Percentiles rank a stretch among this genome's conserved stretches.
phyloP scores from a whole-genome alignment of 805 yeast genomes.

The Saccharomycopsis fibuligera region DNA sequence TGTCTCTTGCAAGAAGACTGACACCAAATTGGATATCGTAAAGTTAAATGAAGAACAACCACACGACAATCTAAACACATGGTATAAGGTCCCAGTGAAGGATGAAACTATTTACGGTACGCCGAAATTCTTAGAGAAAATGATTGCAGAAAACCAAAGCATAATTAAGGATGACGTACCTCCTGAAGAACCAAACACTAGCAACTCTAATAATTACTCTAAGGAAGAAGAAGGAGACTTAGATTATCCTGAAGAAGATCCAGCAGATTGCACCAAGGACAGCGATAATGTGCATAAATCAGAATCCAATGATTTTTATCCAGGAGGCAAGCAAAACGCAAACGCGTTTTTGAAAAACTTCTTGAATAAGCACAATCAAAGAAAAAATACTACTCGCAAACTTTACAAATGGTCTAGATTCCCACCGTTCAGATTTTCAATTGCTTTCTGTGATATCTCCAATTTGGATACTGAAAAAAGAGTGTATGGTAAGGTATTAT shows the following conservation, averaged over 20 bases:
- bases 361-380: slow-evolving; percentile 5
- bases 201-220: background rate
- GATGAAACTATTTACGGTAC: slow-evolving; percentile 44
- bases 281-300: background rate
- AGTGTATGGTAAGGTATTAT: slow-evolving; percentile 44
- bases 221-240: background rate
- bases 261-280: slow-evolving; percentile 5
- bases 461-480: slow-evolving; percentile 39
- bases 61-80: slow-evolving; percentile 24
- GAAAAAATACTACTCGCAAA: slow-evolving; percentile 4
- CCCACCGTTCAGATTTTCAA: slow-evolving; percentile 51
- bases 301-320: background rate
- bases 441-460: slow-evolving; percentile 44
- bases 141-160: slow-evolving; percentile 26
- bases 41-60: slow-evolving; percentile 25
- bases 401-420: slow-evolving; percentile 34
- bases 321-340: background rate
- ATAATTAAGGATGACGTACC: background rate
- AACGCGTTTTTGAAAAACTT: slow-evolving; percentile 1
- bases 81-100: slow-evolving; percentile 39
- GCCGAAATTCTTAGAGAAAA: slow-evolving; percentile 32
- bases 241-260: background rate
- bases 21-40: slow-evolving; percentile 28
- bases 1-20: slow-evolving; percentile 29
- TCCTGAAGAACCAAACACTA: background rate